Percentiles rank a stretch among this genome's conserved stretches.
Evolutionary conservation across 2,329 filamentous ascomycete genomes (phyloP).

Genomic region (Calonectria pteridis): DNA sequence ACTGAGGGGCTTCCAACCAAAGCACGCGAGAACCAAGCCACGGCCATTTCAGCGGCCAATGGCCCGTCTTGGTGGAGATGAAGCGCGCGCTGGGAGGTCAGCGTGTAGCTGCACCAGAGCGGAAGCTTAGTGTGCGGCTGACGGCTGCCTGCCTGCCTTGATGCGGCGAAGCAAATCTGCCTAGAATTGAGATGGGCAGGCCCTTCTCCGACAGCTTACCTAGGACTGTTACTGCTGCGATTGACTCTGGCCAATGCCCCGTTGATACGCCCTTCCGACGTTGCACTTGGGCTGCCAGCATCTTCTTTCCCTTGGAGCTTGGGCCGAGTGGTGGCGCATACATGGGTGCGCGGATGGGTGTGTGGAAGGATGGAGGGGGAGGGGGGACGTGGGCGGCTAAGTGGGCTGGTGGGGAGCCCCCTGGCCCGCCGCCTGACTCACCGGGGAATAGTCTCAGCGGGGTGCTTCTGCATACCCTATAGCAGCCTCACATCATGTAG

Average conservation of each 20-base stretch:
- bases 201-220: not conserved
- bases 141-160: constrained; percentile 11
- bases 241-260: not conserved
- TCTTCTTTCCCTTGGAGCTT: not conserved
- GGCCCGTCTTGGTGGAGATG: constrained; percentile 6
- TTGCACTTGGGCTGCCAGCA: not conserved
- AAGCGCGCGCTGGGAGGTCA: not conserved
- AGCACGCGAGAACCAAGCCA: not conserved
- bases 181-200: not conserved
- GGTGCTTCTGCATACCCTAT: not conserved
- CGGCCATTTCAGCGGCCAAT: constrained; percentile 3
- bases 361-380: not conserved
- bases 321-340: not conserved
- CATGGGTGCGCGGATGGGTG: not conserved
- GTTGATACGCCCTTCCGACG: not conserved
- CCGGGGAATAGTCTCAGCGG: constrained; percentile 25
- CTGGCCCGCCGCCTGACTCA: constrained; percentile 40
- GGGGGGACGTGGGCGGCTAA: not conserved
- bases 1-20: not conserved
- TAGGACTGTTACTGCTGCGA: not conserved
- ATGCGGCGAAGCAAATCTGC: constrained; percentile 12
- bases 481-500: not conserved
- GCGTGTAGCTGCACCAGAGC: not conserved
- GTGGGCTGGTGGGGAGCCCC: not conserved
- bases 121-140: constrained; percentile 15